These are phyloP conservation scores for Diaporthe citriasiana DNA, from an alignment of 2,329 filamentous ascomycete species.

Conservation along the genomic window DNA sequence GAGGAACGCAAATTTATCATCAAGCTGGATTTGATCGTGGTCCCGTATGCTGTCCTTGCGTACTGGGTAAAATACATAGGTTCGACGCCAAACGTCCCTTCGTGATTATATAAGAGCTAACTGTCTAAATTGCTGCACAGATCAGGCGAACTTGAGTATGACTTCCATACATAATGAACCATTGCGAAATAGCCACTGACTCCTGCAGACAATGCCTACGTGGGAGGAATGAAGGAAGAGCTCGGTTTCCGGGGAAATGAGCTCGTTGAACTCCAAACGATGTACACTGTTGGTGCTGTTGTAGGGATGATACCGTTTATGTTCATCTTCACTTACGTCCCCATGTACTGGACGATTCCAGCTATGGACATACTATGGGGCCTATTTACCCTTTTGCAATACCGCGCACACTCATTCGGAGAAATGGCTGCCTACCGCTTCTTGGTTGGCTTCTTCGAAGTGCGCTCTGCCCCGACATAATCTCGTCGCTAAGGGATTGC, in stretches of 20 bases:
- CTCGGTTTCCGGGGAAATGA: constrained; percentile 41
- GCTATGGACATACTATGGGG: constrained; percentile 68
- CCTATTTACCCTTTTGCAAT: constrained; percentile 69
- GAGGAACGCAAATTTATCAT: constrained; percentile 66
- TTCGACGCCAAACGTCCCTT: background rate
- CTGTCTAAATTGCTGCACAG: background rate
- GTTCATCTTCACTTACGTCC: constrained; percentile 61
- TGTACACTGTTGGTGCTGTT: constrained; percentile 65
- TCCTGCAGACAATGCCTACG: constrained; percentile 56
- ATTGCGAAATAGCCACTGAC: background rate
- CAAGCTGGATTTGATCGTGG: constrained; percentile 69
- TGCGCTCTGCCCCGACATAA: background rate
- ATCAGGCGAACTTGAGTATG: constrained; percentile 13
- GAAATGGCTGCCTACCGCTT: constrained; percentile 68
- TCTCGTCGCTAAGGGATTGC: rapidly evolving
- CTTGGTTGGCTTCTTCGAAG: constrained; percentile 66
- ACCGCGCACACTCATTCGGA: constrained; percentile 61
- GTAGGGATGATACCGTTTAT: constrained; percentile 65
- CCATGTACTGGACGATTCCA: constrained; percentile 66
- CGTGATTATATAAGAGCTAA: background rate
- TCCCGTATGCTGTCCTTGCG: constrained; percentile 67
- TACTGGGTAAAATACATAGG: constrained; percentile 66
- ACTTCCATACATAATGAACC: background rate
- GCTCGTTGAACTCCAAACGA: constrained; percentile 64
- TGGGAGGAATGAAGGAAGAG: constrained; percentile 44